These are phyloP conservation scores for Phaeoacremonium minimum DNA, from an alignment of 2,329 filamentous ascomycete species.

Conservation along the genomic window DNA sequence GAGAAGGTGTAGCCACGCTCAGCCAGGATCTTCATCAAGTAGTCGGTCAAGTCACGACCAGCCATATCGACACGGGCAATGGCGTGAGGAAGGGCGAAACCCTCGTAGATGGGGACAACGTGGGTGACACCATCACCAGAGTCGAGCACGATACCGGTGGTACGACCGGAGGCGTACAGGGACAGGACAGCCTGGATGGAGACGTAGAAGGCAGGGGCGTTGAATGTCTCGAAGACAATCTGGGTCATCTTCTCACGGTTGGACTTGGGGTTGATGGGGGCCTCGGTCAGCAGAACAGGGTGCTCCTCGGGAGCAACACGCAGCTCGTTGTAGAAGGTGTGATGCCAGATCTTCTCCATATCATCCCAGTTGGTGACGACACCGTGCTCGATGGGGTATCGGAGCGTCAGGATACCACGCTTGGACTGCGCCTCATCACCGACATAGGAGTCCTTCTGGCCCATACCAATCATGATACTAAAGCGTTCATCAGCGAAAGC, in stretches of 20 bases:
- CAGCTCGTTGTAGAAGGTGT: constrained; percentile 99
- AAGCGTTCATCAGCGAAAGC: constrained; percentile 52
- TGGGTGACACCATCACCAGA: constrained; percentile 99
- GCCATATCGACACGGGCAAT: constrained; percentile 99
- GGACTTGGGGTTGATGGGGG: constrained; percentile 99
- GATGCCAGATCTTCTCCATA: constrained; percentile 99
- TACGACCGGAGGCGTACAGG: constrained; percentile 99
- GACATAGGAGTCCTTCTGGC: constrained; percentile 99
- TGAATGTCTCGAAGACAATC: constrained; percentile 99
- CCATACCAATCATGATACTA: constrained; percentile 99
- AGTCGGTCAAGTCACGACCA: constrained; percentile 99
- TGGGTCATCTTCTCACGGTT: constrained; percentile 99
- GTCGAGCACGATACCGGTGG: constrained; percentile 99
- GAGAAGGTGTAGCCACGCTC: constrained; percentile 99
- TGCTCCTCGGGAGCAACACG: constrained; percentile 99
- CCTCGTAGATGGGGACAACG: constrained; percentile 99
- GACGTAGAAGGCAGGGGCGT: constrained; percentile 99
- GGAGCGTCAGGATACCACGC: constrained; percentile 99
- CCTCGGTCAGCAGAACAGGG: constrained; percentile 97
- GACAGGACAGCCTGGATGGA: constrained; percentile 99
- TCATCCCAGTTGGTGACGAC: constrained; percentile 99
- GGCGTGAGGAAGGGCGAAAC: constrained; percentile 99
- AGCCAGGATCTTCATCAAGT: constrained; percentile 99
- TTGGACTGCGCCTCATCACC: constrained; percentile 99
- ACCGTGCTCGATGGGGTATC: constrained; percentile 99